Base-by-base conservation (phyloP, 352 stramenopile species). In the Phytophthora constricta region DNA sequence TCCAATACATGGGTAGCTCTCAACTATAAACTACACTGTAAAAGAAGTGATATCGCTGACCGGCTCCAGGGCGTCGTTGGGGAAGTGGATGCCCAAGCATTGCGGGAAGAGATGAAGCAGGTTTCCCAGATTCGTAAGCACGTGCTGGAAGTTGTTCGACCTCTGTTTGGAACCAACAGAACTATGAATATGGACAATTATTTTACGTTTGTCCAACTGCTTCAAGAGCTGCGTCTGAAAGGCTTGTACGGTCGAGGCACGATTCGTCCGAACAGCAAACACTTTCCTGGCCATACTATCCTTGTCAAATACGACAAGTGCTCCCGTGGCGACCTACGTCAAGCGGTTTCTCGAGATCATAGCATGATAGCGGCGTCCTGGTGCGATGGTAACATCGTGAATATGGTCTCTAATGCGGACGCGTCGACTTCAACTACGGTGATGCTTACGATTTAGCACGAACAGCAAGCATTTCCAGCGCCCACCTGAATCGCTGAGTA, bases 171-270 rank as follows among this genome's bases (percentile, higher is more conserved):
- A 5, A 50, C 62, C 1, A 63, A 68, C 1, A 45, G 74, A 2
- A 47, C 79, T 5, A 39, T 79, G 16, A 79, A 74, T 42, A 63
- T 42, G 0, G 69, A 81, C 48, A 78, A 76, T 57, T 78, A 55
- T 45, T 79, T 79, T 41, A 82, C 66, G 1, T 78, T 62, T 3
- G 58, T 78, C 20, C 58, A 71, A 26, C 62, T 81, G 9, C 56
- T 75, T 9, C 19, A 67, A 39, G 48, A 31, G 5, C 31, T 82
- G 13, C 39, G 54, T 23, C 5, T 72, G 14, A 72, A 70, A 13
- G 59, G 63, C 5, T 20, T 77, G 5, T 70, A 55, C 34, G 61
- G 58, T 11, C 34, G 65, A 33, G 62, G 59, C 14, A 76, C 62
- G 0, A 43, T 72, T 27, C 51, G 60, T 25, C 31, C 34, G 4